These are phyloP conservation scores for Cercospora canescens DNA, from an alignment of 2,329 filamentous ascomycete genomes.

Conservation along the genomic window DNA sequence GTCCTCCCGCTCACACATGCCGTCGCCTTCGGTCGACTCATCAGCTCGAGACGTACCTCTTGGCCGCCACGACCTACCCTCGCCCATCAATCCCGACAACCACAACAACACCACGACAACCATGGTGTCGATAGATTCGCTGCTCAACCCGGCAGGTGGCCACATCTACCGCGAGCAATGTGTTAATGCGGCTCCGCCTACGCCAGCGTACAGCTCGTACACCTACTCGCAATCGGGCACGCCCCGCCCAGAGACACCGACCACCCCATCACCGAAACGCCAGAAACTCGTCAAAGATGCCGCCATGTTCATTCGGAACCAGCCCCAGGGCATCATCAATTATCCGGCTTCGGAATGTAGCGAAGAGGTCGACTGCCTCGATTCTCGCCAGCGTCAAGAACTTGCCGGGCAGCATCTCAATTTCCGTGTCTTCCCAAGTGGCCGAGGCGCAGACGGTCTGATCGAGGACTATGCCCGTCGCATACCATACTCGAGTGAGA, in stretches of 20 bases:
- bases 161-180: conserved; percentile 21
- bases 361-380: conserved; percentile 41
- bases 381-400: conserved; percentile 38
- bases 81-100: conserved; percentile 1
- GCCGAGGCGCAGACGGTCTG: conserved; percentile 34
- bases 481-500: conserved; percentile 93
- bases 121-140: conserved; percentile 43
- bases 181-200: conserved; percentile 25
- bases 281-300: conserved; percentile 67
- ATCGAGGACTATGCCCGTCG: conserved; percentile 59
- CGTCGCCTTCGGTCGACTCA: conserved; percentile 23
- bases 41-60: conserved; percentile 17
- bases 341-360: conserved; percentile 70
- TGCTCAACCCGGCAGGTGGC: conserved; percentile 40
- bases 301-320: conserved; percentile 61
- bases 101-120: conserved; percentile 20
- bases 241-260: conserved; percentile 27
- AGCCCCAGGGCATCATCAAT: conserved; percentile 66
- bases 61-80: conserved; percentile 1
- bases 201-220: conserved; percentile 29
- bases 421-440: conserved; percentile 69
- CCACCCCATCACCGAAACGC: conserved; percentile 32
- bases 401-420: conserved; percentile 59
- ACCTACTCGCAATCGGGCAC: conserved; percentile 24
- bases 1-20: conserved; percentile 21